phyloP scores from a whole-genome alignment of 306 rosid genomes.

The Heteromeles arbutifolia region DNA sequence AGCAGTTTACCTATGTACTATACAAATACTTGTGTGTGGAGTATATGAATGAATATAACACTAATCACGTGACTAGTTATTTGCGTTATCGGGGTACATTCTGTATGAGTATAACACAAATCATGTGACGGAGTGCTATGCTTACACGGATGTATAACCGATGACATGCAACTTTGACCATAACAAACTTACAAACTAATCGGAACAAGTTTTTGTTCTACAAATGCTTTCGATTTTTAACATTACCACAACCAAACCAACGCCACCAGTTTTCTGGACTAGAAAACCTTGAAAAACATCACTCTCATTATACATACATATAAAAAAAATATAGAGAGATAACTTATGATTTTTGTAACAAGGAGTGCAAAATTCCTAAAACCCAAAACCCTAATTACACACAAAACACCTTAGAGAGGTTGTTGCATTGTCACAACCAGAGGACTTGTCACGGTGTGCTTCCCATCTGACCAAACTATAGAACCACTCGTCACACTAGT shows the following conservation, averaged over 20 bases:
- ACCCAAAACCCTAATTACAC: slow-evolving; percentile 23
- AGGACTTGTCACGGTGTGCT: slow-evolving; percentile 75
- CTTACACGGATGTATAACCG: too few species aligned
- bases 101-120: too few species aligned
- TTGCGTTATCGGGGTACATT: too few species aligned
- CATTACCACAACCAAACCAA: slow-evolving; percentile 35
- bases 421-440: slow-evolving; percentile 86
- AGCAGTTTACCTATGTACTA: too few species aligned
- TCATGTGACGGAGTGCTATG: too few species aligned
- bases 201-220: slow-evolving; percentile 28
- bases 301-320: slow-evolving; percentile 30
- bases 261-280: slow-evolving; percentile 44
- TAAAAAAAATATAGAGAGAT: slow-evolving; percentile 3
- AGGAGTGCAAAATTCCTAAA: slow-evolving; percentile 22
- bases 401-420: slow-evolving; percentile 40
- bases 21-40: too few species aligned
- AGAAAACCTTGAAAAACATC: slow-evolving; percentile 23
- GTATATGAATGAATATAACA: too few species aligned
- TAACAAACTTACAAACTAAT: neutral
- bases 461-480: slow-evolving; percentile 74
- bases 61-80: too few species aligned
- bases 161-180: too few species aligned
- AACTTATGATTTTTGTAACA: slow-evolving; percentile 22
- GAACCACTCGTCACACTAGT: slow-evolving; percentile 57
- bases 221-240: slow-evolving; percentile 36